Evolutionary conservation across 2,329 filamentous ascomycete species (phyloP).

Genomic region (Alternaria triticimaculans): DNA sequence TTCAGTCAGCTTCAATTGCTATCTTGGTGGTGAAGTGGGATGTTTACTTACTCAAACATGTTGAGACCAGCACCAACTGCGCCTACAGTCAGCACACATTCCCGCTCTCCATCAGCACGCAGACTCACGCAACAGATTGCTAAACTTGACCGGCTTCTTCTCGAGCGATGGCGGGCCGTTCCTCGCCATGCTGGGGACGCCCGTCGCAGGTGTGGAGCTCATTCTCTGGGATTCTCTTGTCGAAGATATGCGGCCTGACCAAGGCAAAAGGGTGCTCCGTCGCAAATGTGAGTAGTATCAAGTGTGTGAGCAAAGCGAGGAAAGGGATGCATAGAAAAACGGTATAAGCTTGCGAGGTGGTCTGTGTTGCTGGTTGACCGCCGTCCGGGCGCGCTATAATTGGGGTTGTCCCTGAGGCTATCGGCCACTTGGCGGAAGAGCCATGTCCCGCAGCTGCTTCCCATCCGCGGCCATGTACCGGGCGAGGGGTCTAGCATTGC

Average conservation of each 20-base stretch:
- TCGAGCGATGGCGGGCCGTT: slow-evolving; percentile 67
- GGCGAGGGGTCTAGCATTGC: not conserved
- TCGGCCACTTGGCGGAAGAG: slow-evolving; percentile 9
- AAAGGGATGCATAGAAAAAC: slow-evolving; percentile 19
- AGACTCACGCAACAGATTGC: slow-evolving; percentile 81
- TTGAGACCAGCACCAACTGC: slow-evolving; percentile 87
- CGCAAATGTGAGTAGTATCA: slow-evolving; percentile 55
- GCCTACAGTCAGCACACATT: slow-evolving; percentile 33
- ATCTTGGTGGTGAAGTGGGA: slow-evolving; percentile 4
- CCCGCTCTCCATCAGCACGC: not conserved
- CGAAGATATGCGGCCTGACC: slow-evolving; percentile 84
- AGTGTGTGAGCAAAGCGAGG: slow-evolving; percentile 23
- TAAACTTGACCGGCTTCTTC: slow-evolving; percentile 99
- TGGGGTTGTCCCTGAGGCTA: slow-evolving; percentile 20
- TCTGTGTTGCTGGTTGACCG: slow-evolving; percentile 29
- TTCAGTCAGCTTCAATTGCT: slow-evolving; percentile 15
- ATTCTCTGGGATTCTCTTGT: slow-evolving; percentile 58
- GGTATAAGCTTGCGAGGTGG: slow-evolving; percentile 29
- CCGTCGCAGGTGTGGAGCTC: slow-evolving; percentile 56
- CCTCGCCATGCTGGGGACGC: slow-evolving; percentile 51
- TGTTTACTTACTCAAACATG: slow-evolving; percentile 77
- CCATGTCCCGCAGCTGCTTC: slow-evolving; percentile 2
- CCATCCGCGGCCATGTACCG: slow-evolving; percentile 1
- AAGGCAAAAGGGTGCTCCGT: slow-evolving; percentile 94
- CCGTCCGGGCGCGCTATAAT: slow-evolving; percentile 22